Evolutionary conservation across 805 yeast genomes (phyloP), one percentile per base, ranked within the genome.

Genomic region (Myxozyma udenii): DNA sequence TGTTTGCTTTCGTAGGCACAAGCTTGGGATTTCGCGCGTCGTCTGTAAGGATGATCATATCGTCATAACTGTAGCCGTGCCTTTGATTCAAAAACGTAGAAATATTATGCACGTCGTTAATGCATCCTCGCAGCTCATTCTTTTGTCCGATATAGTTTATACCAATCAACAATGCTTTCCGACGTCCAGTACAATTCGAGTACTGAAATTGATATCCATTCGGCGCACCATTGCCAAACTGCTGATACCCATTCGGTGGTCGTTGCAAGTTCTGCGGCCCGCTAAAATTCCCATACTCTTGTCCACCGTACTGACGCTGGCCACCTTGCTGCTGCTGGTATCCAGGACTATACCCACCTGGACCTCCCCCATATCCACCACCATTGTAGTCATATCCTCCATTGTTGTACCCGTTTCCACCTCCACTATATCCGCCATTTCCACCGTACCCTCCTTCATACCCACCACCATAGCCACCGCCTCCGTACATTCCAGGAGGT

Each of bases 121-220:
- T 84, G 66, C 95, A 87, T 1, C 95, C 95, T 40, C 81, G 73
- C 42, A 87, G 69, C 55, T 74, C 78, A 62, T 79, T 83, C 44
- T 66, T 67, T 2, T 83, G 69, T 4, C 89, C 89, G 54, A 78
- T 73, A 68, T 87, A 87, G 69, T 87, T 87, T 66, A 84, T 82
- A 11, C 95, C 95, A 50, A 87, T 74, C 44, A 86, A 64, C 48
- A 87, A 66, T 1, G 95, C 95, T 68, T 87, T 87, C 55, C 81
- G 77, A 30, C 74, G 73, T 12, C 95, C 95, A 3, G 78, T 70
- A 71, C 90, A 84, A 61, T 79, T 77, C 9, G 91, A 83, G 66
- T 82, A 82, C 64, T 80, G 83, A 62, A 71, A 78, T 18, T 71
- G 73, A 61, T 66, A 63, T 33, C 64, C 64, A 24, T 61, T 62